These are phyloP conservation scores for Spathaspora boniae DNA, from an alignment of 805 yeast genomes.

Conservation along the genomic window DNA sequence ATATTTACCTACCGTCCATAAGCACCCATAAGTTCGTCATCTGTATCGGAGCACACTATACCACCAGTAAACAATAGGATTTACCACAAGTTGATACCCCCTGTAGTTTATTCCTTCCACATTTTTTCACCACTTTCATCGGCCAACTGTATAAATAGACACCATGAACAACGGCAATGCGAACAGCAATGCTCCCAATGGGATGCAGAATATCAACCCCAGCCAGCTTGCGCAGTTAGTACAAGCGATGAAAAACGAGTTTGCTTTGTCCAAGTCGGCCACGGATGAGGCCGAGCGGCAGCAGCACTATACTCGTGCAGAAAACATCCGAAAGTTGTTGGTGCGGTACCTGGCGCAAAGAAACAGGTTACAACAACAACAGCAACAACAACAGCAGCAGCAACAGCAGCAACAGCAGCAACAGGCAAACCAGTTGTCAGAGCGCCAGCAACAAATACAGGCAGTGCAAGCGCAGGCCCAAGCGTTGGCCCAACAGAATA, in stretches of 20 bases:
- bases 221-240: constrained; percentile 10
- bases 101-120: background rate
- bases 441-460: constrained; percentile 23
- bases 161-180: constrained; percentile 7
- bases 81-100: background rate
- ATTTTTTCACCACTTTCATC: background rate
- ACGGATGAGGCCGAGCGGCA: constrained; percentile 56
- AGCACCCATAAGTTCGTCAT: too few species aligned
- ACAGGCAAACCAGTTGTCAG: constrained; percentile 26
- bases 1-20: too few species aligned
- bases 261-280: constrained; percentile 58
- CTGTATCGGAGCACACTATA: too few species aligned
- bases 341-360: constrained; percentile 52
- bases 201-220: constrained; percentile 7
- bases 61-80: too few species aligned
- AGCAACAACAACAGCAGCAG: constrained; percentile 10
- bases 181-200: constrained; percentile 4
- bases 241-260: constrained; percentile 54
- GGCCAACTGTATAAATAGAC: background rate
- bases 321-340: constrained; percentile 57
- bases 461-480: constrained; percentile 21
- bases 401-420: constrained; percentile 20
- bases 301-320: constrained; percentile 60
- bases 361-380: constrained; percentile 16
- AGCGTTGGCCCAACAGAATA: constrained; percentile 9